Evolutionary conservation across 163 green algal species (phyloP), one percentile per base, ranked within the genome.

Genomic region (Chloromonas sp.): DNA sequence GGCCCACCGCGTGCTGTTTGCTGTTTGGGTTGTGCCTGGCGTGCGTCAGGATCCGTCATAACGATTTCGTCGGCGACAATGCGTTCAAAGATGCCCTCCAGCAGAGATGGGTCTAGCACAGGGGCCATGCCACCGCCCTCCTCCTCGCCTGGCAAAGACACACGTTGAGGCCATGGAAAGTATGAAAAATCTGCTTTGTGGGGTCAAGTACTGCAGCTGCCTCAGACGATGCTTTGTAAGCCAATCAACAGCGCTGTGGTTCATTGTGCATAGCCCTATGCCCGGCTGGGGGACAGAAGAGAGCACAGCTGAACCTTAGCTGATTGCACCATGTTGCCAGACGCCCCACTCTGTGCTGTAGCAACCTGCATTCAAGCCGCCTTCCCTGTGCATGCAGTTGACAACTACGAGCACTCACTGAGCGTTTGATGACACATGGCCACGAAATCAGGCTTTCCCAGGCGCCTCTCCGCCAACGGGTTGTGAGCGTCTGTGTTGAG

Each of bases 401-500:
- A 36, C 36, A 36, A 36, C 36, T 36, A 1, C 57, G 78, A 13
- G 58, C 15, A 59, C 81, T 62, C 81, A 84, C 81, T 79, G 1
- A 84, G 66, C 0, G 81, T 13, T n/a, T 84, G 81, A 70, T 84
- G 81, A 70, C 81, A 84, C 92, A 95, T 95, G 14, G 85, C 84
- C 70, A 94, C 92, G 88, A 95, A 95, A 70, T 91, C 90, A 1
- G 84, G 80, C 84, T 91, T 91, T 66, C 66, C 84, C 78, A 95
- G 85, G 5, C 89, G 87, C 0, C 91, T 90, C 86, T 99, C 96
- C 58, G 97, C 97, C 84, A 97, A 92, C 2, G 96, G 96, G 90
- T 99, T 99, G 95, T 99, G 97, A 1, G 96, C 96, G 85, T 99
- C 97, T 0, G 97, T 99, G 94, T 99, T 99, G 81, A 99, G 94